A percentile compares a stretch with the other conserved stretches of the same genome.
Evolutionary conservation across 441 rosid species (phyloP).

Genomic region (California macrophylla): DNA sequence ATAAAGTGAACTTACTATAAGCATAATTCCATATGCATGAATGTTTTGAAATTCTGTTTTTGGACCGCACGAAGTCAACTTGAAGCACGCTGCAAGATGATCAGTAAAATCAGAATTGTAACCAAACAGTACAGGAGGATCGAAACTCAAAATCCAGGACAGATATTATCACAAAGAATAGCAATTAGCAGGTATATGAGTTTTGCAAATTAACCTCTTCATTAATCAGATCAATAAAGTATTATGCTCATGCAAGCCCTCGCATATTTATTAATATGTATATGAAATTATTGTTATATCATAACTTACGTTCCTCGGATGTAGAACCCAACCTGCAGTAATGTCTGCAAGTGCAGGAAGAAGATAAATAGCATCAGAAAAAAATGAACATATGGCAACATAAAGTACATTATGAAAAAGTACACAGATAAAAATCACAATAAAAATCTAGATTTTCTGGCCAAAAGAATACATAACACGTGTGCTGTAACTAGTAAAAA

Average conservation of each 20-base stretch:
- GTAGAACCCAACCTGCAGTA: constrained; percentile 87
- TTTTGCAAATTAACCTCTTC: background rate
- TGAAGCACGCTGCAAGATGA: constrained; percentile 61
- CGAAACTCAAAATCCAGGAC: constrained; percentile 4
- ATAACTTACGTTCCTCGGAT: constrained; percentile 53
- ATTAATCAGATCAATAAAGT: background rate
- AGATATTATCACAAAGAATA: background rate
- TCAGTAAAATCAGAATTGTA: background rate
- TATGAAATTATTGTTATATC: too few relatives aligned
- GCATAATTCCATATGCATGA: constrained; percentile 79
- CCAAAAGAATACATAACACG: background rate
- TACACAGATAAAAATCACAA: constrained; percentile 11
- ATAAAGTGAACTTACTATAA: constrained; percentile 50
- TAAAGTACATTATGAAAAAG: background rate
- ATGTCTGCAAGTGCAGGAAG: constrained; percentile 46
- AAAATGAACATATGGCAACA: constrained; percentile 1
- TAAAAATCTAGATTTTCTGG: background rate
- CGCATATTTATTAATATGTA: too few relatives aligned
- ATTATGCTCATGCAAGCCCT: too few relatives aligned
- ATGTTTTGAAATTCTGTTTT: constrained; percentile 65
- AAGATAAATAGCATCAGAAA: constrained; percentile 16
- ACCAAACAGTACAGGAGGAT: constrained; percentile 4
- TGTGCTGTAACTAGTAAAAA: background rate
- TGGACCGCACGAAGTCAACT: constrained; percentile 64
- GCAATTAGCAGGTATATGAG: background rate